These are phyloP conservation scores for Lachnellula cervina DNA, from an alignment of 2,329 filamentous ascomycete species.

Conservation along the genomic window DNA sequence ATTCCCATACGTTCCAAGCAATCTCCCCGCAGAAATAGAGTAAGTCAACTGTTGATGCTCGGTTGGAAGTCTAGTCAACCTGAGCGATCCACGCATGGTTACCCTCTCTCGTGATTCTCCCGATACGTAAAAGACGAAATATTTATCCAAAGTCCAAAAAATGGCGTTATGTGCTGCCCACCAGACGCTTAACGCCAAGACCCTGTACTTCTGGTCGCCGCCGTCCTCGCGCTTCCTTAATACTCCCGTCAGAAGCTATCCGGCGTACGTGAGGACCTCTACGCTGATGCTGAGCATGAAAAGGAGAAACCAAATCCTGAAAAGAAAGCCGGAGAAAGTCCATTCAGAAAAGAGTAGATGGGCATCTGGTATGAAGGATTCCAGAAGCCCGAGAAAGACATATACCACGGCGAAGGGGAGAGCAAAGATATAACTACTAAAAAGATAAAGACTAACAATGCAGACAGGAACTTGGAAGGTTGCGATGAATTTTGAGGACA, in stretches of 20 bases:
- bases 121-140: too few species aligned
- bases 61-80: too few species aligned
- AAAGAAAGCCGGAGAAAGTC: conserved; percentile 3
- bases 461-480: conserved; percentile 4
- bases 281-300: conserved; percentile 8
- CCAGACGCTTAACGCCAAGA: conserved; percentile 3
- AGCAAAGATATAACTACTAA: conserved; percentile 6
- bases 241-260: conserved; percentile 6
- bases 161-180: background rate
- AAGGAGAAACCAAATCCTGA: conserved; percentile 4
- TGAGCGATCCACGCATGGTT: background rate
- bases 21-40: too few species aligned
- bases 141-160: conserved; percentile 1
- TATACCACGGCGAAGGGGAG: conserved; percentile 2
- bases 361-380: conserved; percentile 6
- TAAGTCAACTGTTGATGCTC: too few species aligned
- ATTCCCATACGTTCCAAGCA: too few species aligned
- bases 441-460: conserved; percentile 6
- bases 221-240: conserved; percentile 9
- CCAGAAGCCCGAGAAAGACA: conserved; percentile 4
- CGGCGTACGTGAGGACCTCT: conserved; percentile 6
- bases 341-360: conserved; percentile 4
- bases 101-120: background rate
- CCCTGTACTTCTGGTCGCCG: conserved; percentile 5
- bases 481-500: conserved; percentile 9